These are phyloP conservation scores for Durio zibethinus DNA, from an alignment of 345 rosid species.

Conservation along the genomic window DNA sequence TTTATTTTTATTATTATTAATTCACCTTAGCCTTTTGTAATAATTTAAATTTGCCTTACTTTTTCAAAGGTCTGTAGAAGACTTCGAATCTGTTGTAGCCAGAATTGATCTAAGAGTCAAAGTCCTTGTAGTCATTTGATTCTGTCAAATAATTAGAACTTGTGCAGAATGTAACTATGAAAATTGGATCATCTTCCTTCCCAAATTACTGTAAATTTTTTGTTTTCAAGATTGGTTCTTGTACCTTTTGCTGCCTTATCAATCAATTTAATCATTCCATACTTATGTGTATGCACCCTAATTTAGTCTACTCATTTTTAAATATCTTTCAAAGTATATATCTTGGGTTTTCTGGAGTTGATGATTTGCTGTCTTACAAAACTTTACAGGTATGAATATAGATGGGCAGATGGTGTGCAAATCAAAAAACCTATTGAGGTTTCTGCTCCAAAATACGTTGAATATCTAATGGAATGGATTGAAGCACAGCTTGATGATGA, in stretches of 20 bases:
- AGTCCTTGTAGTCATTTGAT: neutral
- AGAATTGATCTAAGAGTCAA: neutral
- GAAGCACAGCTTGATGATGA: constrained; percentile 96
- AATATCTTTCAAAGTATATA: neutral
- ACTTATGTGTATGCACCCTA: neutral
- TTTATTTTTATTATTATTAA: neutral
- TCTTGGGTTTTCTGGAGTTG: constrained; percentile 5
- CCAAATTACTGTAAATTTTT: neutral
- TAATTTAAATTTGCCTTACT: neutral
- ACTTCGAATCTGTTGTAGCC: neutral
- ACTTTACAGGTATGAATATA: constrained; percentile 77
- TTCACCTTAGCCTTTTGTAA: neutral
- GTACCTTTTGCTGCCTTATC: neutral
- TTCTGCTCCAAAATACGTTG: constrained; percentile 98
- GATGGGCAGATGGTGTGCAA: constrained; percentile 99
- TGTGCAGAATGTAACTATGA: neutral
- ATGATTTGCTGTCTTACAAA: constrained; percentile 18
- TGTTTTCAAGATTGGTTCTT: neutral
- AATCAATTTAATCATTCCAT: constrained; percentile 7
- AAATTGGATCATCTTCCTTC: neutral
- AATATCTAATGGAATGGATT: constrained; percentile 98
- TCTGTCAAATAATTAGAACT: neutral
- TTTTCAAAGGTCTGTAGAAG: neutral
- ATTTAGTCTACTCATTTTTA: neutral
- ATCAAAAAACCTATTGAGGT: constrained; percentile 98